Base-by-base conservation (phyloP, 345 rosid genomes). In the Gynandropsis gynandra region DNA sequence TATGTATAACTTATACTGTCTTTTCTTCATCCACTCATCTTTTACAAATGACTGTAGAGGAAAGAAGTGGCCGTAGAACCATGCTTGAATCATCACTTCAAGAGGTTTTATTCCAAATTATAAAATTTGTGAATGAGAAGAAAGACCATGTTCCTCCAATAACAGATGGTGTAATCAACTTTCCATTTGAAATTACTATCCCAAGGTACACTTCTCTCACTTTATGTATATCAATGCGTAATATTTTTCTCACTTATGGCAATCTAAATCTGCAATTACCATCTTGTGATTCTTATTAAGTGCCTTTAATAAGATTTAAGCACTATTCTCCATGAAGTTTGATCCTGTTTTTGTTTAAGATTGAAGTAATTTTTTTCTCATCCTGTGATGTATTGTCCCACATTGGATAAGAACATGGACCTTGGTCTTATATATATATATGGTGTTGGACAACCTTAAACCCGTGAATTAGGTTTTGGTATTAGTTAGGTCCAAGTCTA, bases 141-240 rank as follows among this genome's bases (percentile, higher is more conserved):
- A 92, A 81, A 58, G 98, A 92, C 52, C 98, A 92, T 12, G 83
- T 92, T 42, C 98, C 98, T 57, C 74, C 95, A 4, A 79, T 92
- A 61, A 64, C 83, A 1, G 97, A 92, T 29, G 79, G 84, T 9
- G 81, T 78, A 6, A 48, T 81, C 63, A 79, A 81, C 66, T 92
- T 81, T 63, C 97, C 97, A 3, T 78, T 78, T 58, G 98, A 92
- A 63, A 81, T 92, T 59, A 71, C 80, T 17, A 65, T 79, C 41
- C 88, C 98, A 56, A 87, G 95, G 98, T 92, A 58, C 59, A 72
- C 83, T 27, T 74, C 10, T 54, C 64, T 52, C 47, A 53, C 53
- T 40, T n/a, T 3, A 11, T 12, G 10, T 7, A 31, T 14, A 39
- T 14, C 15, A 57, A 9, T 61, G 52, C 42, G 8, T 21, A 15